Percentiles rank a stretch among this genome's conserved stretches.
Evolutionary conservation across 257 asterid genomes (phyloP).

Genomic region (Linderniella brevidens): DNA sequence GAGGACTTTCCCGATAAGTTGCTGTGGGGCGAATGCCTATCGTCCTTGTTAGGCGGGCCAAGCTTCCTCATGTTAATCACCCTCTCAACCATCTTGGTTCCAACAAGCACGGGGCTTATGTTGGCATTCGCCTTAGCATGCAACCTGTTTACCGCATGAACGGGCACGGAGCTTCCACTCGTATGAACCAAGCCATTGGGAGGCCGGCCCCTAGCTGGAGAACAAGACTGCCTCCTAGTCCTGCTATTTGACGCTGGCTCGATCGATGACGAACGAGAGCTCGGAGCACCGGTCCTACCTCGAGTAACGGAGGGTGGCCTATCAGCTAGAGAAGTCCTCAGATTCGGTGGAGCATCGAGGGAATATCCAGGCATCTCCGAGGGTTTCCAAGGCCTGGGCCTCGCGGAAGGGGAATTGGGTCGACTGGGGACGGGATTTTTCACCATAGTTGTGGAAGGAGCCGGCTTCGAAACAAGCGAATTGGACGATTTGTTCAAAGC

Average conservation of each 20-base stretch:
- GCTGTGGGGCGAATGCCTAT: constrained; percentile 67
- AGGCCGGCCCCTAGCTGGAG: constrained; percentile 93
- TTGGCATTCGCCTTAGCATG: constrained; percentile 70
- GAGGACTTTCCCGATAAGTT: constrained; percentile 77
- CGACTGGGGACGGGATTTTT: constrained; percentile 42
- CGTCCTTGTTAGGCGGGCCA: constrained; percentile 79
- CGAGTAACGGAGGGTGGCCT: constrained; percentile 85
- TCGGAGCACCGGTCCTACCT: constrained; percentile 91
- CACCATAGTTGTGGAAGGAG: too few relatives aligned
- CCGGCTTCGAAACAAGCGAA: constrained; percentile 29
- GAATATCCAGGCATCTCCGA: constrained; percentile 97
- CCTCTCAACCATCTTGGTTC: constrained; percentile 96
- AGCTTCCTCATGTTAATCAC: constrained; percentile 90
- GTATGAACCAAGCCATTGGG: constrained; percentile 57
- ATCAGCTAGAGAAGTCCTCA: constrained; percentile 72
- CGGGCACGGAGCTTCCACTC: constrained; percentile 96
- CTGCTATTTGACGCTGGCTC: constrained; percentile 79
- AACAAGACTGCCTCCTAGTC: constrained; percentile 82
- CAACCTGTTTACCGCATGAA: constrained; percentile 37
- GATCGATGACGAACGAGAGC: constrained; percentile 70
- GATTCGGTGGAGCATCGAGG: constrained; percentile 84
- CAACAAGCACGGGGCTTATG: constrained; percentile 57
- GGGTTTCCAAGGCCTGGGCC: constrained; percentile 87
- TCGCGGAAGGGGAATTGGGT: constrained; percentile 65
- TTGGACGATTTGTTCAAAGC: constrained; percentile 34